A percentile compares a stretch with the other conserved stretches of the same genome.
These are phyloP conservation scores for Brettanomyces nanus DNA, from an alignment of 805 yeast genomes.

Conservation along the genomic window DNA sequence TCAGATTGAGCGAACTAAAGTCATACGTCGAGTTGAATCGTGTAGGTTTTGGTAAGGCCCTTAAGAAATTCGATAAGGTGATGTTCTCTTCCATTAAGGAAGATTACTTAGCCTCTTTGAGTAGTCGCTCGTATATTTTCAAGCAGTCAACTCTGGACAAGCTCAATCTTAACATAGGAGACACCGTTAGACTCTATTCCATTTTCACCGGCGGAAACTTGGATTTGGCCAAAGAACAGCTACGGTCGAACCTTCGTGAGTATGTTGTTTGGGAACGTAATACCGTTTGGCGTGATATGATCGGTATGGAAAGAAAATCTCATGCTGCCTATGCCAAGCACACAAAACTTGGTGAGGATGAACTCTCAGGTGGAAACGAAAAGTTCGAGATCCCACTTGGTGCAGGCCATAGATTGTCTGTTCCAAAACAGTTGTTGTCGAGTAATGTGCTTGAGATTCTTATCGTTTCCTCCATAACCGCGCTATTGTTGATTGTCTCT, in stretches of 20 bases:
- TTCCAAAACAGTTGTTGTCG: slow-evolving; percentile 31
- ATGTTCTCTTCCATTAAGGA: slow-evolving; percentile 51
- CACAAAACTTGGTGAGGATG: slow-evolving; percentile 19
- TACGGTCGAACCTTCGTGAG: slow-evolving; percentile 60
- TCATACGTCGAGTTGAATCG: slow-evolving; percentile 77
- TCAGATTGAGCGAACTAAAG: slow-evolving; percentile 70
- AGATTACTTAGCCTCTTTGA: slow-evolving; percentile 45
- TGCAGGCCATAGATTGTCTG: slow-evolving; percentile 19
- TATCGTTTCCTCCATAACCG: slow-evolving; percentile 40
- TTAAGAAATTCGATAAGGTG: slow-evolving; percentile 88
- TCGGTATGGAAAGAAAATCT: slow-evolving; percentile 78
- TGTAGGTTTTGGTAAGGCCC: slow-evolving; percentile 83
- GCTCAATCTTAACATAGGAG: slow-evolving; percentile 48
- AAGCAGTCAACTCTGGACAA: slow-evolving; percentile 34
- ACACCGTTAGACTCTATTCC: slow-evolving; percentile 29
- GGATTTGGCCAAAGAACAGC: slow-evolving; percentile 35
- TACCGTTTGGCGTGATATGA: slow-evolving; percentile 96
- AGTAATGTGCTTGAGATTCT: slow-evolving; percentile 35
- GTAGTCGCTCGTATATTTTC: slow-evolving; percentile 47
- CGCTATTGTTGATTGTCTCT: slow-evolving; percentile 39
- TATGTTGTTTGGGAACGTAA: slow-evolving; percentile 96
- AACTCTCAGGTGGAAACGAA: slow-evolving; percentile 11
- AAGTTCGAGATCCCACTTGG: slow-evolving; percentile 21
- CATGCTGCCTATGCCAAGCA: slow-evolving; percentile 54
- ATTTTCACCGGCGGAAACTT: slow-evolving; percentile 31